phyloP scores from a whole-genome alignment of 495 filamentous ascomycete species.

The Opeltia flavorubescens region DNA sequence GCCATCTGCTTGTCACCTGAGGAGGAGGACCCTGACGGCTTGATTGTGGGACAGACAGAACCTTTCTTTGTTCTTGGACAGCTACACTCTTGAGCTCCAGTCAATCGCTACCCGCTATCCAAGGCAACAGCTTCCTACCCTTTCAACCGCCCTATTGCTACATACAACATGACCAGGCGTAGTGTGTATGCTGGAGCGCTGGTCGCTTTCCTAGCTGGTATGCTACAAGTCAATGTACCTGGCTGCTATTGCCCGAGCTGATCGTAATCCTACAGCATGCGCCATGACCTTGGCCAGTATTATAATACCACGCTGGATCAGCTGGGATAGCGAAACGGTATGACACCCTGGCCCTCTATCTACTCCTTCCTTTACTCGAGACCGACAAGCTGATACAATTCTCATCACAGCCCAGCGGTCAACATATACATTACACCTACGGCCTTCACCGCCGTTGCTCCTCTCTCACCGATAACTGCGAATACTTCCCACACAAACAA shows the following conservation, averaged over 20 bases:
- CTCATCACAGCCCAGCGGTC: slow-evolving; percentile 19
- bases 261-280: slow-evolving; percentile 41
- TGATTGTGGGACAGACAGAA: neutral
- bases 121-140: neutral
- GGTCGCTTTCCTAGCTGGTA: slow-evolving; percentile 46
- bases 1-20: neutral
- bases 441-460: slow-evolving; percentile 74
- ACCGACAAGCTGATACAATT: neutral
- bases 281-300: slow-evolving; percentile 64
- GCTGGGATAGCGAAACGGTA: slow-evolving; percentile 51
- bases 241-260: neutral
- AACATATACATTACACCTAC: slow-evolving; percentile 49
- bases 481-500: slow-evolving; percentile 42
- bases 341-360: neutral
- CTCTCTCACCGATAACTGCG: slow-evolving; percentile 42
- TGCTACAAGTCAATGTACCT: slow-evolving; percentile 13
- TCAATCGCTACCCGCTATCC: neutral
- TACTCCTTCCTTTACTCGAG: neutral
- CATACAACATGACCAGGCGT: slow-evolving; percentile 30
- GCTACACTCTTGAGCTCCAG: neutral
- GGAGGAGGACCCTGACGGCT: neutral
- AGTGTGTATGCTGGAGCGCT: slow-evolving; percentile 44
- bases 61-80: neutral
- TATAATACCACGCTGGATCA: slow-evolving; percentile 65
- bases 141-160: neutral